phyloP scores from a whole-genome alignment of 2,329 filamentous ascomycete genomes.

The Cercospora zeae-maydis region DNA sequence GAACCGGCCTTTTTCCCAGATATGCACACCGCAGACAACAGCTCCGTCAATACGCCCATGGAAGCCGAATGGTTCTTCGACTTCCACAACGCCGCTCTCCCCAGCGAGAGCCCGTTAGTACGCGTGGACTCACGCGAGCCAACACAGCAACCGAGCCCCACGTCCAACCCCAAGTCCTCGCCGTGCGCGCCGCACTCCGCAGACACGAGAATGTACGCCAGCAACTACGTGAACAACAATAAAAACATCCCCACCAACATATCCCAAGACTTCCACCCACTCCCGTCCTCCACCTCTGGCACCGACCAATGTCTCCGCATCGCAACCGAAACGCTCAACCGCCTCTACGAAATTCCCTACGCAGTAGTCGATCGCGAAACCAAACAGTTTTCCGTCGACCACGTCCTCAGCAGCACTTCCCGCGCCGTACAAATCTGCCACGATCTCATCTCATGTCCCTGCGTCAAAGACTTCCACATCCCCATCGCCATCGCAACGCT shows the following conservation, averaged over 20 bases:
- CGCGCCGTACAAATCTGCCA: conserved; percentile 18
- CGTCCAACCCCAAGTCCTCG: conserved; percentile 1
- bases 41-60: conserved; percentile 10
- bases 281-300: background rate
- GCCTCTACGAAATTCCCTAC: conserved; percentile 21
- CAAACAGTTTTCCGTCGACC: conserved; percentile 18
- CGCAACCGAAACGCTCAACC: conserved; percentile 19
- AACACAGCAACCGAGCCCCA: conserved; percentile 13
- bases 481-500: conserved; percentile 16
- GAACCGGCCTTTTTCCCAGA: conserved; percentile 16
- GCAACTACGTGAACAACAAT: no score
- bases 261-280: background rate
- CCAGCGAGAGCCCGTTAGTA: background rate
- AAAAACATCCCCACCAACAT: background rate
- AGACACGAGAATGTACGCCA: background rate
- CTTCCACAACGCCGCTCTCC: conserved; percentile 18
- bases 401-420: conserved; percentile 17
- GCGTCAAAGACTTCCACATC: conserved; percentile 20
- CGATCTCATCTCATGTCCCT: conserved; percentile 19
- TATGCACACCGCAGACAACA: conserved; percentile 8
- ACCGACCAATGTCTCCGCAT: conserved; percentile 16
- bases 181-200: background rate
- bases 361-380: conserved; percentile 11
- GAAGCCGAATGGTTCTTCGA: conserved; percentile 25
- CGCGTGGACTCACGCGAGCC: conserved; percentile 8